These are phyloP conservation scores for Craspedostauros australis DNA, from an alignment of 108 stramenopile genomes.

Conservation along the genomic window DNA sequence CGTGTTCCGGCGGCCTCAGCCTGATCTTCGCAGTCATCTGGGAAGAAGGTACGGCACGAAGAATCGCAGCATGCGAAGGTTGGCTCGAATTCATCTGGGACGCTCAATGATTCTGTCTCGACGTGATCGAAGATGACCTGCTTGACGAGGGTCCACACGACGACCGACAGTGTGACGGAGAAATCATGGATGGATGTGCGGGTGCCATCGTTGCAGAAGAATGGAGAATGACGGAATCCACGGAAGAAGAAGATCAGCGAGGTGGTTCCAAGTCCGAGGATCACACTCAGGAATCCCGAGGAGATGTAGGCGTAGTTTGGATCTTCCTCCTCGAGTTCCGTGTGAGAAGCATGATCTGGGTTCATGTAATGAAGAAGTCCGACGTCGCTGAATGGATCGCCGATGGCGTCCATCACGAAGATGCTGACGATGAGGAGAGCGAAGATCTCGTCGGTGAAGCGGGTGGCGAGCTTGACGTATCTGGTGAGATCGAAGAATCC, in stretches of 20 bases:
- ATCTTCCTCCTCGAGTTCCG: constrained; percentile 15
- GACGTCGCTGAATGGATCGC: constrained; percentile 27
- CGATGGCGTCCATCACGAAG: constrained; percentile 41
- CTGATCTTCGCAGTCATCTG: constrained; percentile 38
- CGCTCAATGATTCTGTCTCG: constrained; percentile 32
- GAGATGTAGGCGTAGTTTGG: constrained; percentile 24
- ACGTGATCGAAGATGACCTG: constrained; percentile 20
- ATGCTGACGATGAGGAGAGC: constrained; percentile 42
- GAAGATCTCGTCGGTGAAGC: constrained; percentile 60
- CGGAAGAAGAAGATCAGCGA: constrained; percentile 27
- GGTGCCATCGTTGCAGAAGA: constrained; percentile 27
- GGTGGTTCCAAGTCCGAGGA: constrained; percentile 38
- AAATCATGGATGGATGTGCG: constrained; percentile 42
- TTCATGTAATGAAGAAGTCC: constrained; percentile 41
- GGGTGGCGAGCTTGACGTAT: constrained; percentile 32
- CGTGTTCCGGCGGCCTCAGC: constrained; percentile 25
- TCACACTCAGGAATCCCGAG: constrained; percentile 25
- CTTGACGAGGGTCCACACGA: constrained; percentile 27
- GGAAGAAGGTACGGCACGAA: constrained; percentile 28
- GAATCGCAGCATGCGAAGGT: constrained; percentile 41
- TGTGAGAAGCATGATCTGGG: constrained; percentile 22
- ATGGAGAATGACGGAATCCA: constrained; percentile 27
- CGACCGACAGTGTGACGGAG: constrained; percentile 28
- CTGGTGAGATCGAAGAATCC: constrained; percentile 41
- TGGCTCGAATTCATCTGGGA: constrained; percentile 39